Evolutionary conservation across 75 land plant species (phyloP), one percentile per base, ranked within the genome.

Genomic region (Sequoiadendron giganteum): DNA sequence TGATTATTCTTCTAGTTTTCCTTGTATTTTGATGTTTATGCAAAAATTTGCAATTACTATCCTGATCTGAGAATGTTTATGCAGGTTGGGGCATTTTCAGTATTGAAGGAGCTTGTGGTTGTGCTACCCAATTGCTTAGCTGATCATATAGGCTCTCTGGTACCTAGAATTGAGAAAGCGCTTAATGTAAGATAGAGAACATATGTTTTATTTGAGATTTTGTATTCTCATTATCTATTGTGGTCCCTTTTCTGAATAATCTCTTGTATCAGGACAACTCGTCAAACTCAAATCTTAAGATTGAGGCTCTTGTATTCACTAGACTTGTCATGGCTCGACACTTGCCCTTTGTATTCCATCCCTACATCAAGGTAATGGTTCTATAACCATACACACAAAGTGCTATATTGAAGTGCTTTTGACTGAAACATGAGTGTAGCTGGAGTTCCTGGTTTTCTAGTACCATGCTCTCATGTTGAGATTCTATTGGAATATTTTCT

Each of bases 31-130:
- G 21, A 72, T 83, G 48, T 49, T 48, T 9, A 16, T 42, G 36
- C 36, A 36, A 15, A 15, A 49, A 10, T 49, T 49, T 49, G 52
- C 52, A 49, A 52, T 21, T 30, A 54, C 28, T 78, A 30, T 85
- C 43, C 78, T 21, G 52, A 38, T 21, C 25, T 19, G 42, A 77
- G 38, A 36, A 4, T 87, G 39, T 28, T 47, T 73, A 87, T 90
- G 77, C 95, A 98, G 99, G 96, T 98, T 90, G 99, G 99, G 68
- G 99, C 97, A 85, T 98, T 98, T 89, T 97, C 99, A 65, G 96
- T 98, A 18, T 88, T 98, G 90, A 98, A 97, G 90, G 99, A 98
- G 90, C 94, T 98, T 85, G 99, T 98, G 70, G 91, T 93, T 87
- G 99, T 98, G 68, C 94, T 97, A 88, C 99, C 99, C n/a, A 93